Base-by-base conservation (phyloP, 768 basidiomycete genomes). In the Tylopilus subfusipes region DNA sequence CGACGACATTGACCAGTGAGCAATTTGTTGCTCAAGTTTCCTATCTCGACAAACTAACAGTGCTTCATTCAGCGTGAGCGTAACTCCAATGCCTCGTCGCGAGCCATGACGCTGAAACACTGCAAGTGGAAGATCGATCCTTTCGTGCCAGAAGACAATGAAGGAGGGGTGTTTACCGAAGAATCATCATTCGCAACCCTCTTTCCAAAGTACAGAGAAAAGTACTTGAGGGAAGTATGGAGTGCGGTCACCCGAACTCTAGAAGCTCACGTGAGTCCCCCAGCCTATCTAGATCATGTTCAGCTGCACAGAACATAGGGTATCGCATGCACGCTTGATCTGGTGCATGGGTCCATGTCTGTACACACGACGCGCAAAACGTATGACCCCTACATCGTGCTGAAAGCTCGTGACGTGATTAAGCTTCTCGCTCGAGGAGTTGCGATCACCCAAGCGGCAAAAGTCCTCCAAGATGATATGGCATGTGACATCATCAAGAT, bases 401-500 rank as follows among this genome's bases (percentile, higher is more conserved):
- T 99, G 56, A 98, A 98, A 75, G 94, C 93, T 11, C 83, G 97
- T 39, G 97, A 99, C 71, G 79, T 98, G 77, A 82, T 98, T 61
- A 98, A 98, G 69, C 81, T 99, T 5, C 81, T 99, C 25, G 93
- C 97, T 24, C 84, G 97, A 68, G 92, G 93, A 38, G 95, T 99
- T 25, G 79, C 90, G 16, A 69, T 94, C 47, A 83, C 76, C 6
- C 90, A 96, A 68, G 95, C 93, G 0, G 81, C 89, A 50, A 94
- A 94, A 69, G 85, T 98, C 42, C 74, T 99, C 51, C 87, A 97
- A 54, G 97, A 99, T 68, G 80, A 80, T 44, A 78, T 89, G 21
- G 90, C 93, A 3, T 97, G 93, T 70, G 97, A 99, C 70, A 95
- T 99, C 59, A 98, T 99, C 69, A 98, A 98, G 74, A 98, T 98